phyloP scores from a whole-genome alignment of 192 early-diverging fungal species.

The Mortierella antarctica region DNA sequence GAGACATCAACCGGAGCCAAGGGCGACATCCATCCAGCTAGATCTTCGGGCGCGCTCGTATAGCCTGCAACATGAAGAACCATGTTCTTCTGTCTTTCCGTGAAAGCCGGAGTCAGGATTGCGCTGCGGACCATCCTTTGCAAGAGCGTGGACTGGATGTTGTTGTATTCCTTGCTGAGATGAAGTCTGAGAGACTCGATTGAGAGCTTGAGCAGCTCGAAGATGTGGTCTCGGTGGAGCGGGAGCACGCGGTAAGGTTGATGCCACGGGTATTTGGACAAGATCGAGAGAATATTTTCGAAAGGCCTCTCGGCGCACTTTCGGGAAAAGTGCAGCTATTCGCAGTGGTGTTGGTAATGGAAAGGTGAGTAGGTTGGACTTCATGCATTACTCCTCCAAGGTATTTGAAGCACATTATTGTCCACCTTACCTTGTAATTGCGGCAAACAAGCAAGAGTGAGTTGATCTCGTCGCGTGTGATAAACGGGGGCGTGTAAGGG shows the following conservation, averaged over 20 bases:
- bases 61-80: conserved; percentile 58
- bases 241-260: conserved; percentile 65
- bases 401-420: not conserved
- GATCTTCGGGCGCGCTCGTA: conserved; percentile 41
- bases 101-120: conserved; percentile 78
- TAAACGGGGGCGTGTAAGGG: conserved; percentile 46
- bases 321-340: conserved; percentile 76
- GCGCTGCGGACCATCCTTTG: conserved; percentile 69
- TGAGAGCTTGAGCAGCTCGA: conserved; percentile 57
- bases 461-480: conserved; percentile 81
- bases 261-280: conserved; percentile 83
- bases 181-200: conserved; percentile 72
- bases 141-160: conserved; percentile 66
- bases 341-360: too few species aligned
- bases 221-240: conserved; percentile 80
- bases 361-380: not conserved
- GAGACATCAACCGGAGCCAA: conserved; percentile 2
- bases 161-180: conserved; percentile 64
- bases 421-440: conserved; percentile 72
- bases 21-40: conserved; percentile 47
- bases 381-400: not conserved
- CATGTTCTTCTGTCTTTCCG: conserved; percentile 77
- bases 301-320: conserved; percentile 81
- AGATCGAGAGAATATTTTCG: conserved; percentile 78
- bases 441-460: conserved; percentile 73